Base-by-base conservation (phyloP, 768 basidiomycete species). In the Rhodotorula sphaerocarpa region DNA sequence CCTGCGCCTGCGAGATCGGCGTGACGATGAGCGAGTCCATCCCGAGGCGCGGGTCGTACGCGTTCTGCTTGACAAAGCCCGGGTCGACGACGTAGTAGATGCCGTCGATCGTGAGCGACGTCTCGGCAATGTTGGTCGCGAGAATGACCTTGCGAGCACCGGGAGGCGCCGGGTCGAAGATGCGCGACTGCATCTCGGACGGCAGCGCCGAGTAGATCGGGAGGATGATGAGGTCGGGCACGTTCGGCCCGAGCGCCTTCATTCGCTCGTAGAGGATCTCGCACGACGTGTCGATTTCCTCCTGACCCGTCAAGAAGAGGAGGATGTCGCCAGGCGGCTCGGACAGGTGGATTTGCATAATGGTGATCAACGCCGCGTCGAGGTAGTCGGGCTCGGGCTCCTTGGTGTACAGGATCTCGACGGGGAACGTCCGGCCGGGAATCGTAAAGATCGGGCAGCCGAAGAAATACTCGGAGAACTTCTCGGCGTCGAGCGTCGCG, bases 1-100 rank as follows among this genome's bases (percentile, higher is more conserved):
- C 93, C 74, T 97, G 93, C 23, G 95, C 91, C 77, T 97, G 95
- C 23, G 93, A 97, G 71, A 97, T 97, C 48, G 95, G 95, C 82
- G 92, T 96, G 36, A 97, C 93, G 55, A 96, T 87, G 57, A 99
- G 82, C 18, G 92, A 96, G 77, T 99, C 95, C 95, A 99, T 97
- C 68, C 92, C 95, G 65, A 97, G 78, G 55, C 89, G 82, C 25
- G 95, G 91, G 74, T 99, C 95, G 74, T 95, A 99, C 2, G 92
- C 93, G 73, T 96, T 97, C 76, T 99, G 95, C 76, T 99, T 99
- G 41, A 90, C 86, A 78, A 99, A 97, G 18, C 95, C 95, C 3
- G 95, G 93, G 73, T 99, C 95, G 65, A 99, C 86, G 70, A 99
- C 93, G 71, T 97, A 99, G 79, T 96, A 97, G 74, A 99, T 95